Evolutionary conservation across 2,329 filamentous ascomycete species (phyloP).

Genomic region (Calonectria multiphialidica): DNA sequence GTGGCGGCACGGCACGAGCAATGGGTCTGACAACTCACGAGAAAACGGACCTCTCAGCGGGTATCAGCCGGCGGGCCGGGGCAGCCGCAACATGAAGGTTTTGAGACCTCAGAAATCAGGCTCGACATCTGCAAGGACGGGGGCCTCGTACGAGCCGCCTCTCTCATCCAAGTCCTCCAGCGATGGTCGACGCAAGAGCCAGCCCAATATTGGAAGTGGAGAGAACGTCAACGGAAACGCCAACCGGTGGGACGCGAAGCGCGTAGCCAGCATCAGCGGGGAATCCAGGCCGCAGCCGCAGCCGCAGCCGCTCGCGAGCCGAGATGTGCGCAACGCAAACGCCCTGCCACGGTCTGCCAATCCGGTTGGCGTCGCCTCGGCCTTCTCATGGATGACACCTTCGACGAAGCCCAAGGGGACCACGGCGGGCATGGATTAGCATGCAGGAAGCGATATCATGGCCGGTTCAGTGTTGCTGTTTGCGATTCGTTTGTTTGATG

Average conservation of each 20-base stretch:
- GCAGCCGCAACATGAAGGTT: conserved; percentile 86
- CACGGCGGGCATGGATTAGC: conserved; percentile 43
- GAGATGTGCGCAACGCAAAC: conserved; percentile 53
- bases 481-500: not conserved
- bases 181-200: conserved; percentile 68
- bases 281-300: conserved; percentile 47
- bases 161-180: conserved; percentile 57
- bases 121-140: conserved; percentile 64
- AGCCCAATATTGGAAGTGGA: conserved; percentile 50
- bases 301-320: conserved; percentile 48
- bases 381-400: conserved; percentile 91
- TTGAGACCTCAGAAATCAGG: conserved; percentile 80
- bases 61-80: conserved; percentile 76
- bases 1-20: conserved; percentile 72
- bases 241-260: conserved; percentile 68
- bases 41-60: conserved; percentile 70
- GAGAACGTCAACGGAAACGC: conserved; percentile 42
- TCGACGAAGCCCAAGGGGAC: conserved; percentile 52
- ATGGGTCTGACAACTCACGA: conserved; percentile 65
- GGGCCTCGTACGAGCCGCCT: conserved; percentile 65
- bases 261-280: conserved; percentile 58
- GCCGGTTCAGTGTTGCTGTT: not conserved
- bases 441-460: not conserved
- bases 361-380: conserved; percentile 90
- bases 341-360: conserved; percentile 74